phyloP scores from a whole-genome alignment of 2,329 filamentous ascomycete genomes.

The Neodidymelliopsis sp. region DNA sequence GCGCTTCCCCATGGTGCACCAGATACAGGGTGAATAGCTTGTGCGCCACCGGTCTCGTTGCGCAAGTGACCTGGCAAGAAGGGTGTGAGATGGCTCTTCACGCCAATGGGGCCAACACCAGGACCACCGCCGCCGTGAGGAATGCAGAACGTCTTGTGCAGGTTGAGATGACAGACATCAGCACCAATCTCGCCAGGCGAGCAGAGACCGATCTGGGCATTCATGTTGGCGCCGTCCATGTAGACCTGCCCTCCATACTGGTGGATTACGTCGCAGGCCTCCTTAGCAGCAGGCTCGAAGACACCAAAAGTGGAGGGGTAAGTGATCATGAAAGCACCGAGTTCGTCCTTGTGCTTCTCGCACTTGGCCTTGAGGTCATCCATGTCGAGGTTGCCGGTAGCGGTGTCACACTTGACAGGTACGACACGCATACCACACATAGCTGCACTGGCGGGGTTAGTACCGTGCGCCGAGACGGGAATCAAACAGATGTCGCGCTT shows the following conservation, averaged over 20 bases:
- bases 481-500: slow-evolving; percentile 93
- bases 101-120: slow-evolving; percentile 92
- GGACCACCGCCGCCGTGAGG: slow-evolving; percentile 94
- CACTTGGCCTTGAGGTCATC: slow-evolving; percentile 86
- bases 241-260: slow-evolving; percentile 90
- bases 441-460: slow-evolving; percentile 91
- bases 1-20: slow-evolving; percentile 88
- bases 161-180: slow-evolving; percentile 94
- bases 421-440: slow-evolving; percentile 97
- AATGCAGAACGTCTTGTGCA: slow-evolving; percentile 99
- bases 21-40: slow-evolving; percentile 74
- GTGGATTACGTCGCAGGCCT: slow-evolving; percentile 86
- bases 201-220: slow-evolving; percentile 94
- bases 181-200: slow-evolving; percentile 94
- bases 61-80: slow-evolving; percentile 78
- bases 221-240: slow-evolving; percentile 99
- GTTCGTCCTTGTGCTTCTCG: slow-evolving; percentile 82
- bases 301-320: slow-evolving; percentile 96
- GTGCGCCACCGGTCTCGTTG: slow-evolving; percentile 62
- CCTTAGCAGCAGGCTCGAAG: slow-evolving; percentile 88
- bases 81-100: slow-evolving; percentile 78
- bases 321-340: slow-evolving; percentile 95
- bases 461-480: slow-evolving; percentile 92
- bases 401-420: slow-evolving; percentile 85
- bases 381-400: slow-evolving; percentile 89